A percentile compares a stretch with the other conserved stretches of the same genome.
Conservation (phyloP, 73 alveolate species). For the Breviolum minutum region DNA sequence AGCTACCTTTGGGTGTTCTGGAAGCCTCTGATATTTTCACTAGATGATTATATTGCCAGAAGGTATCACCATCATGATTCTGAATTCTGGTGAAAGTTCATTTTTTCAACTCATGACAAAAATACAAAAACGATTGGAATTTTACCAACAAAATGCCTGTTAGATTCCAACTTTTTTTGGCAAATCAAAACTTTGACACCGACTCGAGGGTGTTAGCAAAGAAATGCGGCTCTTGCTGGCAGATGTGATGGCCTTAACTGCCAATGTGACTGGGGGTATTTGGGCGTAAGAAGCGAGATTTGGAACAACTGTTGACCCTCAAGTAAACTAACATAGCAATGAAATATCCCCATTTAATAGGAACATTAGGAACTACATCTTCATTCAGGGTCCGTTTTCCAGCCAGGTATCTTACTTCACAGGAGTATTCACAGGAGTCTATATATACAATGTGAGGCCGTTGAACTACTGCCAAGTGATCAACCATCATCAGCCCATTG, state of each 20-base stretch:
- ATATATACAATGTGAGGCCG: not conserved
- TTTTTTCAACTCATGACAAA: not conserved
- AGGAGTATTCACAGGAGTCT: no score
- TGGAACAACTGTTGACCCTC: not conserved
- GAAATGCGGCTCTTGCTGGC: constrained; percentile 40
- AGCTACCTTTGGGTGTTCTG: no score
- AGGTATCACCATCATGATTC: no score
- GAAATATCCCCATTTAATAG: no score
- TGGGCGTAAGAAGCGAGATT: no score
- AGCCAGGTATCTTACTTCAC: no score
- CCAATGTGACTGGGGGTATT: not conserved
- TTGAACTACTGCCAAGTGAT: not conserved
- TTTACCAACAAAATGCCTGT: not conserved
- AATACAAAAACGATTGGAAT: not conserved
- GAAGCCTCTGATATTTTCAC: no score
- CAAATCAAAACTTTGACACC: no score
- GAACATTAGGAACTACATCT: no score
- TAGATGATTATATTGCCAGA: no score
- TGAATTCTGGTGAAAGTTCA: not conserved
- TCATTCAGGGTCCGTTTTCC: no score
- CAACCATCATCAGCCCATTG: not conserved
- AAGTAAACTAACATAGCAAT: no score
- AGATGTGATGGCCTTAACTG: not conserved
- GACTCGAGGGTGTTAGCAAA: constrained; percentile 27
- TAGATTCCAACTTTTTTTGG: not conserved